Evolutionary conservation across 192 early-diverging fungal species (phyloP), one percentile per base, ranked within the genome.

Genomic region (Fimicolochytrium jonesii): DNA sequence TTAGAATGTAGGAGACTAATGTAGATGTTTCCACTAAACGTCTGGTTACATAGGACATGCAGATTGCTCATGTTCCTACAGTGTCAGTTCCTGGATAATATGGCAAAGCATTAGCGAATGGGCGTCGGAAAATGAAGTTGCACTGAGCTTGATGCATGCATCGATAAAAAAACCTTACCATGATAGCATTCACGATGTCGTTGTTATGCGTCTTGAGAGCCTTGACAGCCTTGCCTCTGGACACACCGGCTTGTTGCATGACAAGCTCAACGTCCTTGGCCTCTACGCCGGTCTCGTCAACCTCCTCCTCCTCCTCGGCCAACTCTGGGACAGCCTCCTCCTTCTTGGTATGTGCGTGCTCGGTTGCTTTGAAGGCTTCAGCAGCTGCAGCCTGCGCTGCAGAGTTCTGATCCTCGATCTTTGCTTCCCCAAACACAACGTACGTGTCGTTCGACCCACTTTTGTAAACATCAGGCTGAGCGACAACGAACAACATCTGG

Each of bases 171-270:
- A 15, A 43, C 20, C 28, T 60, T 60, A 75, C 91, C 94, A 97
- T 97, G 80, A 97, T 95, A 59, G 96, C 92, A 73, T 95, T 95
- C 68, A 98, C 88, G 59, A 96, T 88, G 72, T 98, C 92, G 77
- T 84, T 90, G 68, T 82, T 68, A 80, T 89, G 86, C 57, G 78
- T 78, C 46, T 57, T 91, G 67, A 99, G 82, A 31, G 93, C 94
- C 78, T 87, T 88, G 72, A 97, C 80, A 29, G 96, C 96, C 84
- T 92, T 89, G 74, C 79, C 67, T 41, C 94, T 90, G 54, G 82
- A 79, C 69, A 87, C 87, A 73, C 84, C 86, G 64, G 92, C 92
- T 84, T 99, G 96, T 41, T 70, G 61, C 74, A 97, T 87, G 67
- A 99, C 92, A 44, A 99, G 80, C 69, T 94, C 94, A 71, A 97